phyloP scores from a whole-genome alignment of 352 stramenopile genomes.

The Thalassiosira delicatula region DNA sequence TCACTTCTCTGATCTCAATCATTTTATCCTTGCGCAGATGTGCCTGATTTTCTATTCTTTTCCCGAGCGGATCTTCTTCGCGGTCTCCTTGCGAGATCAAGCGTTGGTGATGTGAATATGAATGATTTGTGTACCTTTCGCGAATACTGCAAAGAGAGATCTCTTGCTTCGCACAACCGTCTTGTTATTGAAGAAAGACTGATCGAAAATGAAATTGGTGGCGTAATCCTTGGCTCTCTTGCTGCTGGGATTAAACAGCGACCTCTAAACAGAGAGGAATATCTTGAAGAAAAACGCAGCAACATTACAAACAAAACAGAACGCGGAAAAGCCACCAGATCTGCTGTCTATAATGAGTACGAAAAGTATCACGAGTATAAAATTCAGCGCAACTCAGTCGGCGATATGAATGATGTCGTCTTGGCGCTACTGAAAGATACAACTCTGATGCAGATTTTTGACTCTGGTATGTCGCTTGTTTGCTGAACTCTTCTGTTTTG shows the following conservation, averaged over 20 bases:
- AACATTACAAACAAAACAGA: constrained; percentile 53
- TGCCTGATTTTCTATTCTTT: constrained; percentile 50
- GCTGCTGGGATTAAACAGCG: constrained; percentile 21
- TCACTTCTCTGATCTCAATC: not conserved
- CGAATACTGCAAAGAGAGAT: constrained; percentile 41
- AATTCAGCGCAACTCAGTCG: not conserved
- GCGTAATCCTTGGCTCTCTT: constrained; percentile 47
- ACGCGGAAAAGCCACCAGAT: constrained; percentile 8
- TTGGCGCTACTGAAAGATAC: constrained; percentile 39
- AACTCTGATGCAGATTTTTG: constrained; percentile 35
- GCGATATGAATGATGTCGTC: constrained; percentile 50
- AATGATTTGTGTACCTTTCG: constrained; percentile 44
- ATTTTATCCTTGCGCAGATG: constrained; percentile 19
- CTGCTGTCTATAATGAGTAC: constrained; percentile 43
- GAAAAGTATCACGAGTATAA: constrained; percentile 52
- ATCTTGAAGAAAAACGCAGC: constrained; percentile 47
- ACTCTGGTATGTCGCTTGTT: constrained; percentile 7
- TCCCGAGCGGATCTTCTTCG: constrained; percentile 35
- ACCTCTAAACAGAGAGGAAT: constrained; percentile 45
- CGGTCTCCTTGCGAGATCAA: constrained; percentile 17
- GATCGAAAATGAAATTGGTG: constrained; percentile 58
- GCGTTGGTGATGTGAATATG: constrained; percentile 37
- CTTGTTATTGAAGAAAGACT: constrained; percentile 41
- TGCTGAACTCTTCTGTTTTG: not conserved
- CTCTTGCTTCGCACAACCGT: constrained; percentile 14